Conservation (phyloP, 306 rosid species). For the Corylus heterophylla region DNA sequence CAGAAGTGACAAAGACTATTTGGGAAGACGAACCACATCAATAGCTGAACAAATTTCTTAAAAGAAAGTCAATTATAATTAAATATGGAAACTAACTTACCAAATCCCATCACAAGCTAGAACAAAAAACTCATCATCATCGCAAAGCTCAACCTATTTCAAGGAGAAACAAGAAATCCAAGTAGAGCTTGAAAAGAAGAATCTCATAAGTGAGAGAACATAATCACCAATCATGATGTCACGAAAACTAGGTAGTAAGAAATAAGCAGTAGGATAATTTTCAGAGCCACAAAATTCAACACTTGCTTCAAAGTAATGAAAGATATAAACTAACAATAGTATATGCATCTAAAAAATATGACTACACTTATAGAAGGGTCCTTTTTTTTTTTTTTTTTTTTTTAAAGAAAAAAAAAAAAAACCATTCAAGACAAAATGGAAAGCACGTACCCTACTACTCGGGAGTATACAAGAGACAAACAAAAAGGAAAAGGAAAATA, state of each 20-base stretch:
- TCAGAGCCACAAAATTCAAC: not conserved
- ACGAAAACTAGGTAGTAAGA: conserved; percentile 3
- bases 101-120: conserved; percentile 98
- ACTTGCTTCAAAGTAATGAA: not conserved
- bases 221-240: conserved; percentile 4
- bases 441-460: not conserved
- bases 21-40: not conserved
- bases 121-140: conserved; percentile 90
- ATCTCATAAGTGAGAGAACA: not conserved
- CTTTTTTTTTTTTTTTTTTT: not conserved
- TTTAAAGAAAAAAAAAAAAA: not conserved
- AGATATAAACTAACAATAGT: not conserved
- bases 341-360: not conserved
- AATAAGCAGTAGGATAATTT: not conserved
- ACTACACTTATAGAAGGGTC: too few species aligned
- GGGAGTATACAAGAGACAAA: not conserved
- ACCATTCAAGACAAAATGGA: not conserved
- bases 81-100: conserved; percentile 43
- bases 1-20: not conserved
- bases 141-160: conserved; percentile 72
- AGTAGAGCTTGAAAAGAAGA: not conserved
- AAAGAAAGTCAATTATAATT: not conserved
- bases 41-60: not conserved
- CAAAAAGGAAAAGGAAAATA: not conserved
- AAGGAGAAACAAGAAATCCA: conserved; percentile 24